Conservation (phyloP, 2,329 filamentous ascomycete species). For the Beauveria asiatica region DNA sequence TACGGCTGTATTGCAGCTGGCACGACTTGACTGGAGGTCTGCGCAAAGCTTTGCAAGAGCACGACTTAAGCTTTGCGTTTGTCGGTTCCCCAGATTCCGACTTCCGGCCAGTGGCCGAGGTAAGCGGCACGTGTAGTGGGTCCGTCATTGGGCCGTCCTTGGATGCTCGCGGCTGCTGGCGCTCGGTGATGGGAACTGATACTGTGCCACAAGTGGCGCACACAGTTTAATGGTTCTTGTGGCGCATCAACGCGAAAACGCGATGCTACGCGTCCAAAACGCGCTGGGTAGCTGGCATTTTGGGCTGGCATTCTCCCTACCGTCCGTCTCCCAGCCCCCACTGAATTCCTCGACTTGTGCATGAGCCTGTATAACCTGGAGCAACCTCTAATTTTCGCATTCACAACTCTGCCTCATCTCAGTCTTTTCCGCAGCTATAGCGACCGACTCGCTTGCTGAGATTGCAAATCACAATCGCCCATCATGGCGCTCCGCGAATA, state of each 20-base stretch:
- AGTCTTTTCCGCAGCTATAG: background rate
- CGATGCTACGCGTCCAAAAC: conserved; percentile 25
- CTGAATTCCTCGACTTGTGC: conserved; percentile 1
- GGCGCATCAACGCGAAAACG: conserved; percentile 22
- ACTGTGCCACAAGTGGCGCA: conserved; percentile 13
- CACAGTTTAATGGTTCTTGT: conserved; percentile 21
- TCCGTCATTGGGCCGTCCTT: conserved; percentile 4
- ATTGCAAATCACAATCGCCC: conserved; percentile 17
- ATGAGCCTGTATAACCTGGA: conserved; percentile 4
- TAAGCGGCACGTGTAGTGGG: conserved; percentile 27
- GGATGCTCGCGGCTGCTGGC: background rate
- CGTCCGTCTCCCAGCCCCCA: conserved; percentile 20
- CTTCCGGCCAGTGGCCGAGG: conserved; percentile 23
- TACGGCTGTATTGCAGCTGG: conserved; percentile 6
- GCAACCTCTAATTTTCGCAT: background rate
- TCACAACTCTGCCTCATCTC: background rate
- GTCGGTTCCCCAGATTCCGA: conserved; percentile 5
- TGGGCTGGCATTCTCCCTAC: background rate
- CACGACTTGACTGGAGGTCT: background rate
- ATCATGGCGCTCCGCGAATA: conserved; percentile 80
- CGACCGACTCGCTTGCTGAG: conserved; percentile 6
- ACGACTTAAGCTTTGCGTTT: conserved; percentile 1
- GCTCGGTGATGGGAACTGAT: background rate
- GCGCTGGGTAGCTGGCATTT: conserved; percentile 17
- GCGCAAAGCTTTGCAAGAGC: background rate